A percentile compares a stretch with the other conserved stretches of the same genome.
These are phyloP conservation scores for Boletus huronensis DNA, from an alignment of 768 basidiomycete species.

Conservation along the genomic window DNA sequence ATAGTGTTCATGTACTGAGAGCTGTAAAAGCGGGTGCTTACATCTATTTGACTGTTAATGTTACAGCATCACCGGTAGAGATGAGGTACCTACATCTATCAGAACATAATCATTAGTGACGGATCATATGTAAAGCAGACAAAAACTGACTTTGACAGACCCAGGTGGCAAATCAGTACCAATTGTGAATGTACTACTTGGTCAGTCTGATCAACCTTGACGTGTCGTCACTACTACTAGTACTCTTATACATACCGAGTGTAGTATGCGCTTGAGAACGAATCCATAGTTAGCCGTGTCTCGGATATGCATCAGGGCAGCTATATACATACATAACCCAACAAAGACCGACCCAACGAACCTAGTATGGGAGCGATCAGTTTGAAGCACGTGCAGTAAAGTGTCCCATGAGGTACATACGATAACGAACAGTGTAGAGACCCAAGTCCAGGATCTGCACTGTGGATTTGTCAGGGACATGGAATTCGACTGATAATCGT, in stretches of 20 bases:
- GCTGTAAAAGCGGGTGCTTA: not conserved
- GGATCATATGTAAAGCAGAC: not conserved
- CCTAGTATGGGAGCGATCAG: not conserved
- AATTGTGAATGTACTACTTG: not conserved
- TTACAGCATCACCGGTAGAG: not conserved
- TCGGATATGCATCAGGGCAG: not conserved
- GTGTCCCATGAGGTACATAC: not conserved
- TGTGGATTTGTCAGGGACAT: not conserved
- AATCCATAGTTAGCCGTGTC: not conserved
- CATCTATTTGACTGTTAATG: slow-evolving; percentile 1
- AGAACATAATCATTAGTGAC: not conserved
- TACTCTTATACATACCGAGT: slow-evolving; percentile 5
- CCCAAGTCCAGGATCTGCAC: slow-evolving; percentile 1
- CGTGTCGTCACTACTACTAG: no score
- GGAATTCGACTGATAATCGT: not conserved
- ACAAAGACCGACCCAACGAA: not conserved
- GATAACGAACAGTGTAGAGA: not conserved
- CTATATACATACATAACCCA: not conserved
- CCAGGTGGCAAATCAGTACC: slow-evolving; percentile 1
- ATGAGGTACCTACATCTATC: slow-evolving; percentile 1
- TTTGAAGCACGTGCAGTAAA: not conserved
- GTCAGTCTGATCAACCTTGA: not conserved
- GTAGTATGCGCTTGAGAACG: not conserved
- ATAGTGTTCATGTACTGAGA: not conserved
- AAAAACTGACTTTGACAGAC: slow-evolving; percentile 2